Conservation (phyloP, 2,329 filamentous ascomycete species). For the Pseudogymnoascus sp. region DNA sequence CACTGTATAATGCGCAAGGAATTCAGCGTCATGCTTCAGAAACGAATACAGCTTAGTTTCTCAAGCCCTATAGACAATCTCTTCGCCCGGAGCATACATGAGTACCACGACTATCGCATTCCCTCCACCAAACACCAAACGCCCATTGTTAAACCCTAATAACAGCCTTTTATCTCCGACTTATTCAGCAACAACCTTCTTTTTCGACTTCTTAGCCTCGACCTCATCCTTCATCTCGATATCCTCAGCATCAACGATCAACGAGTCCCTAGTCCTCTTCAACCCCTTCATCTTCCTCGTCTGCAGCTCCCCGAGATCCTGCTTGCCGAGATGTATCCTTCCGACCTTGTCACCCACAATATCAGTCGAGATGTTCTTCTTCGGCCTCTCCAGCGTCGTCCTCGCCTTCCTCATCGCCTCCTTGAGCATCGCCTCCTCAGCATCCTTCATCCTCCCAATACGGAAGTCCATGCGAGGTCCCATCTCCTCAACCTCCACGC, state of each 20-base stretch:
- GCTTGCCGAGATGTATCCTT: constrained; percentile 81
- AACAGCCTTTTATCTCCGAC: neutral
- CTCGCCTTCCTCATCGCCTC: constrained; percentile 83
- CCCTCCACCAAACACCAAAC: constrained; percentile 12
- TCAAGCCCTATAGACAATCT: constrained; percentile 9
- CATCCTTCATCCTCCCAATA: constrained; percentile 71
- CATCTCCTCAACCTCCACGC: constrained; percentile 92
- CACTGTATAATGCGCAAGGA: neutral
- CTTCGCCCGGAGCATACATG: constrained; percentile 8
- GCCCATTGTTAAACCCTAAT: constrained; percentile 10
- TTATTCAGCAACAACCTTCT: constrained; percentile 10
- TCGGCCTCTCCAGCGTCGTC: constrained; percentile 66
- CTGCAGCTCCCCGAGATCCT: constrained; percentile 81
- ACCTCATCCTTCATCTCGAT: constrained; percentile 33
- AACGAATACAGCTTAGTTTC: constrained; percentile 10
- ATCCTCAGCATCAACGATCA: constrained; percentile 44
- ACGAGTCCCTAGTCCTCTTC: constrained; percentile 69
- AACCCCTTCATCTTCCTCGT: constrained; percentile 99
- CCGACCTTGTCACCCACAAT: constrained; percentile 94
- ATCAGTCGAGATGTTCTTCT: constrained; percentile 96
- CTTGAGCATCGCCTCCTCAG: constrained; percentile 75
- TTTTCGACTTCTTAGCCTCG: constrained; percentile 24
- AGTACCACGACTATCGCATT: constrained; percentile 9
- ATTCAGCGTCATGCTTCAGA: neutral
- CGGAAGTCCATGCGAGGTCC: constrained; percentile 90